Evolutionary conservation across 2,329 filamentous ascomycete species (phyloP).

Genomic region (Arthrobotrys megalospora): DNA sequence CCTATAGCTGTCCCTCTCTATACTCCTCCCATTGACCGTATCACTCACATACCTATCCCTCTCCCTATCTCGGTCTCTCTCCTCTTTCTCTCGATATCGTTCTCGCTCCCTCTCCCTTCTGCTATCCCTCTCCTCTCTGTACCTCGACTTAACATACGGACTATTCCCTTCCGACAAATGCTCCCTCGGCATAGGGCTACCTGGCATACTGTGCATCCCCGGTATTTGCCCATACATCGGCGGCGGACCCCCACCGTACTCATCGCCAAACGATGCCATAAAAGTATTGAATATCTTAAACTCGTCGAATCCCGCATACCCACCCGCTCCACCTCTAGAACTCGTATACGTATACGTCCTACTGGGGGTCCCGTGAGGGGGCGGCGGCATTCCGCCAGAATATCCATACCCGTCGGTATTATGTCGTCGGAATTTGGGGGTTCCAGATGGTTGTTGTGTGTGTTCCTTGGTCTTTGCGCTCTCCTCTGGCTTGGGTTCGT

Average conservation of each 20-base stretch:
- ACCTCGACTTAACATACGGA: slow-evolving; percentile 46
- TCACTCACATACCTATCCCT: slow-evolving; percentile 47
- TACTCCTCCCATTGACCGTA: slow-evolving; percentile 56
- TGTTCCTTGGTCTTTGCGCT: slow-evolving; percentile 68
- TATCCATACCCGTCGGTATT: slow-evolving; percentile 54
- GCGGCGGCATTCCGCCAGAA: slow-evolving; percentile 30
- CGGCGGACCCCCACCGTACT: slow-evolving; percentile 35
- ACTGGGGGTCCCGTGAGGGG: slow-evolving; percentile 35
- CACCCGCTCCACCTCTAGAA: slow-evolving; percentile 6
- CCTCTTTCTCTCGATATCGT: slow-evolving; percentile 44
- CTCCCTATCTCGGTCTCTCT: slow-evolving; percentile 29
- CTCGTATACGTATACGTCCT: slow-evolving; percentile 48
- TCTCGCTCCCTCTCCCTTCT: slow-evolving; percentile 46
- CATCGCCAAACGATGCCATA: slow-evolving; percentile 48
- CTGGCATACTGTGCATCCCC: slow-evolving; percentile 56
- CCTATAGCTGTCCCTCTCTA: slow-evolving; percentile 55
- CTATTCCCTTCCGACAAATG: slow-evolving; percentile 52
- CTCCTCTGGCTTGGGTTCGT: slow-evolving; percentile 69
- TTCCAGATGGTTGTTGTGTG: slow-evolving; percentile 71
- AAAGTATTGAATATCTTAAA: slow-evolving; percentile 57
- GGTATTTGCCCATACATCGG: slow-evolving; percentile 44
- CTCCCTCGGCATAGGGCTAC: slow-evolving; percentile 51
- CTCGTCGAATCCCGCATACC: slow-evolving; percentile 46
- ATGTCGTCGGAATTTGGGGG: slow-evolving; percentile 58
- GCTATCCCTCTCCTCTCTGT: slow-evolving; percentile 53